phyloP scores from a whole-genome alignment of 179 eudicot genomes.

The Spinacia oleracea region DNA sequence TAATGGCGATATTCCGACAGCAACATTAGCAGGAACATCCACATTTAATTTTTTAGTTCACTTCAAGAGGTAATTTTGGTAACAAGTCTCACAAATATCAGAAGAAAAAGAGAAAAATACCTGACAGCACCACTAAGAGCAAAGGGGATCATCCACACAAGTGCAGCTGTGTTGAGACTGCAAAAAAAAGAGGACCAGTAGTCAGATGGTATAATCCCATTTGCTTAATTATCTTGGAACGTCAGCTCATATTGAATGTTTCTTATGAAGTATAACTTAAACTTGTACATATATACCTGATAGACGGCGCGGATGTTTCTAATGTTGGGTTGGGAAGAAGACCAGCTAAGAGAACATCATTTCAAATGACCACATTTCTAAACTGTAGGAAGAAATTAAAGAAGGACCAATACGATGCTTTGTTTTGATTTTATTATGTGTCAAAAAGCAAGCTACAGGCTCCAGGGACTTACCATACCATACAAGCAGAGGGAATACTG shows the following conservation, averaged over 20 bases:
- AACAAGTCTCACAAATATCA: background rate
- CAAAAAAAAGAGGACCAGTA: no score
- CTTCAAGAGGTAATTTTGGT: background rate
- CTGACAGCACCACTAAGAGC: slow-evolving; percentile 81
- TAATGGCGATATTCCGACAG: no score
- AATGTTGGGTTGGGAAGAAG: no score
- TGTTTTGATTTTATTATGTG: background rate
- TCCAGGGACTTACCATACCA: slow-evolving; percentile 65
- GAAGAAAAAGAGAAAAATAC: slow-evolving; percentile 26
- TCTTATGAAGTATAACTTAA: background rate
- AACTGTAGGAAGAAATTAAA: slow-evolving; percentile 43
- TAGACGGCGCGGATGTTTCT: slow-evolving; percentile 82
- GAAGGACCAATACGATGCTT: background rate
- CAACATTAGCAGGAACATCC: no score
- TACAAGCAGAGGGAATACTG: slow-evolving; percentile 77
- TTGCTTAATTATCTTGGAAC: no score
- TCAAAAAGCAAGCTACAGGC: background rate
- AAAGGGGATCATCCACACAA: slow-evolving; percentile 77
- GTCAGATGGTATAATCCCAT: no score
- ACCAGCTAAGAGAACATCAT: no score
- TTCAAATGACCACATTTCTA: no score
- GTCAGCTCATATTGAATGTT: background rate
- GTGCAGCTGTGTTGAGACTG: no score
- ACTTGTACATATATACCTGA: slow-evolving; percentile 43
- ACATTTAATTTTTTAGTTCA: no score